A percentile compares a stretch with the other conserved stretches of the same genome.
Conservation (phyloP, 2,329 filamentous ascomycete species). For the Plectosphaerella cucumerina region DNA sequence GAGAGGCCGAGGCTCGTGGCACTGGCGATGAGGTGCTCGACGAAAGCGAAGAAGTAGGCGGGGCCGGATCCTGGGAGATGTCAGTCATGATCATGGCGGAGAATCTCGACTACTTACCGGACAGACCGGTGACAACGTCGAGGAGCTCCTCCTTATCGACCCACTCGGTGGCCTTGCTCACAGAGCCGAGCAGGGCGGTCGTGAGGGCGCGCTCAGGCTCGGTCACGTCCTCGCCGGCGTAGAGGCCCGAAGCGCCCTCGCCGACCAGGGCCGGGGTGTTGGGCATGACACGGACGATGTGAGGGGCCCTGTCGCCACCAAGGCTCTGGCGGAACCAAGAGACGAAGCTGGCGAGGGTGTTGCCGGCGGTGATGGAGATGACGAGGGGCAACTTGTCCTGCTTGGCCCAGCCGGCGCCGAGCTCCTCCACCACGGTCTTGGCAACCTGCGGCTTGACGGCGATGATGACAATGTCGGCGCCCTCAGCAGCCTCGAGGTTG, state of each 20-base stretch:
- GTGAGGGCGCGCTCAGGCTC: constrained; percentile 36
- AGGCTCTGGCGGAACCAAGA: constrained; percentile 33
- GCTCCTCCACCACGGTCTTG: constrained; percentile 41
- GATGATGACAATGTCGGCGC: constrained; percentile 42
- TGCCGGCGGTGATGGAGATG: constrained; percentile 45
- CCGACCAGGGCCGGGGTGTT: constrained; percentile 47
- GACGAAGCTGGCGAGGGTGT: constrained; percentile 38
- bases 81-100: neutral
- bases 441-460: constrained; percentile 49
- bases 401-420: constrained; percentile 31
- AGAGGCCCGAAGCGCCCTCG: constrained; percentile 45
- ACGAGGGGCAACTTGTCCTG: constrained; percentile 34
- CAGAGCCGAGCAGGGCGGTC: constrained; percentile 35
- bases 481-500: constrained; percentile 38
- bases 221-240: constrained; percentile 36
- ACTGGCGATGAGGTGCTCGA: constrained; percentile 44
- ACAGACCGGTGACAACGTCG: constrained; percentile 46
- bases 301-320: constrained; percentile 30
- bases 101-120: constrained; percentile 28
- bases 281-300: constrained; percentile 48
- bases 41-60: constrained; percentile 50
- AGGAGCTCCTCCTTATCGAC: constrained; percentile 44
- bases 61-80: constrained; percentile 38
- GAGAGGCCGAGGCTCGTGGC: constrained; percentile 39
- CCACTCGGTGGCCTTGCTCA: constrained; percentile 46